Conservation (phyloP, 768 basidiomycete species). For the Holtermanniella nyarrowii region DNA sequence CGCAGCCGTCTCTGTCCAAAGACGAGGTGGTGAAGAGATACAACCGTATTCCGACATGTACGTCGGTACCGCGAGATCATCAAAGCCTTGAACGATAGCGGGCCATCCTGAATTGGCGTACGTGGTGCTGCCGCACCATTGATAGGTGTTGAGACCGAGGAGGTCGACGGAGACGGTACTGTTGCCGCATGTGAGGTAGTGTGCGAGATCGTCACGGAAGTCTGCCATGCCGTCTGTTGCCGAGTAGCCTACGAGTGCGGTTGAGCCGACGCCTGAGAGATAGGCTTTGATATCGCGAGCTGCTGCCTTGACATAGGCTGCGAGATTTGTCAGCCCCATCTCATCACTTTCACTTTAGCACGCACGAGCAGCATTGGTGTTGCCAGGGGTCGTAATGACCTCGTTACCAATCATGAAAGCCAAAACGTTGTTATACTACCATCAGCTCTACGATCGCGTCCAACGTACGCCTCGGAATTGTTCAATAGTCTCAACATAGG, state of each 20-base stretch:
- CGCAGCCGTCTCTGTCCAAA: conserved; percentile 69
- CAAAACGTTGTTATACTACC: conserved; percentile 75
- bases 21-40: conserved; percentile 52
- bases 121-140: conserved; percentile 67
- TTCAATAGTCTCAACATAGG: conserved; percentile 68
- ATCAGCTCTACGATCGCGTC: too few relatives aligned
- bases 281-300: conserved; percentile 80
- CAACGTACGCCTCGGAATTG: conserved; percentile 49
- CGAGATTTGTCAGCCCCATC: background rate
- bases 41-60: conserved; percentile 89
- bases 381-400: conserved; percentile 48
- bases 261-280: conserved; percentile 53
- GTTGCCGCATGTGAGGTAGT: conserved; percentile 70
- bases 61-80: conserved; percentile 57
- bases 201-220: conserved; percentile 56
- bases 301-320: conserved; percentile 75
- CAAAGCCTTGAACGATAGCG: conserved; percentile 42
- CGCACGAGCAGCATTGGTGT: conserved; percentile 52
- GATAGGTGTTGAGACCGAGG: conserved; percentile 57
- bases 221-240: conserved; percentile 62
- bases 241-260: conserved; percentile 69
- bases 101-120: conserved; percentile 51
- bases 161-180: conserved; percentile 64
- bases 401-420: conserved; percentile 89
- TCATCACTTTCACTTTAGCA: conserved; percentile 2